These are phyloP conservation scores for Phytophthora uliginosa DNA, from an alignment of 352 stramenopile species.

Conservation along the genomic window DNA sequence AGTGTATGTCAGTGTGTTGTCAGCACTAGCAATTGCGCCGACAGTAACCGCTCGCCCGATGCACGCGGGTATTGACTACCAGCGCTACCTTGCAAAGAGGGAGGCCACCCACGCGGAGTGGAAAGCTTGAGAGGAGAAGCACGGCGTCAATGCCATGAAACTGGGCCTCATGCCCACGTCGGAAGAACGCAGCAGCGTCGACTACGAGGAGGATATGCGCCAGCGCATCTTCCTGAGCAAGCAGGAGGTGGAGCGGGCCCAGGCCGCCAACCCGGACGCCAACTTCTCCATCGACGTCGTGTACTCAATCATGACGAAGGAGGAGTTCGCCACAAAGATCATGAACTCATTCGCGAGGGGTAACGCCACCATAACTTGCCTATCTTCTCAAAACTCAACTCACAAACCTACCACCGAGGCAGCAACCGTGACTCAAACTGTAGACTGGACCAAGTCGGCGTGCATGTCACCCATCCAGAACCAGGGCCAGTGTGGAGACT, in stretches of 20 bases:
- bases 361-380: slow-evolving; percentile 8
- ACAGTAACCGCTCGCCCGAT: slow-evolving; percentile 25
- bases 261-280: slow-evolving; percentile 36
- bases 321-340: slow-evolving; percentile 43
- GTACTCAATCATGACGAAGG: slow-evolving; percentile 46
- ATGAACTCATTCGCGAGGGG: slow-evolving; percentile 31
- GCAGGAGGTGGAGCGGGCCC: slow-evolving; percentile 22
- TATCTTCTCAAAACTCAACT: background rate
- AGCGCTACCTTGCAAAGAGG: slow-evolving; percentile 41
- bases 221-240: slow-evolving; percentile 48
- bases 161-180: slow-evolving; percentile 28
- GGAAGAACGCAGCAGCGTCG: slow-evolving; percentile 31
- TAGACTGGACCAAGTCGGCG: slow-evolving; percentile 39
- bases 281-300: slow-evolving; percentile 45
- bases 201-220: slow-evolving; percentile 30
- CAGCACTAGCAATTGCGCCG: background rate
- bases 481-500: slow-evolving; percentile 95
- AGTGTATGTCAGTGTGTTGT: background rate
- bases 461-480: slow-evolving; percentile 85
- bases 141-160: background rate
- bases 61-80: slow-evolving; percentile 44
- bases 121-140: slow-evolving; percentile 7
- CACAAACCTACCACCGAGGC: background rate
- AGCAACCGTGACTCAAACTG: slow-evolving; percentile 8
- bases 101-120: slow-evolving; percentile 31